Base-by-base conservation (phyloP, 208 protist genomes). In the Acanthamoeba culbertsoni region DNA sequence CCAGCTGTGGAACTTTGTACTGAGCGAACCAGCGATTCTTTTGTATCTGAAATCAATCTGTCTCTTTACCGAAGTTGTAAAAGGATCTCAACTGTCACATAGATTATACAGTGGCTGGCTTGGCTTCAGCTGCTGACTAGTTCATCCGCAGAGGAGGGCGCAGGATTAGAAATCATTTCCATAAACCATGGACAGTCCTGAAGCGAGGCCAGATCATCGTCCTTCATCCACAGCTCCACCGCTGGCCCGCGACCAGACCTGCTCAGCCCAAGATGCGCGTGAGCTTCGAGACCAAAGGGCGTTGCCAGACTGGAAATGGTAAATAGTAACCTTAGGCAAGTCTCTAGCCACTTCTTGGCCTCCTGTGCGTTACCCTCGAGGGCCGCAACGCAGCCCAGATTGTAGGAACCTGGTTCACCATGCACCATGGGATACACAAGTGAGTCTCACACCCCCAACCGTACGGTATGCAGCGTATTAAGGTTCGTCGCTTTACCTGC, bases 401-500 rank as follows among this genome's bases (percentile, higher is more conserved):
- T 89, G 79, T 89, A 89, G 18, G 79, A 42, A 31, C 51, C 79
- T 84, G 73, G n/a, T n/a, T n/a, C n/a, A n/a, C 28, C 73, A 46
- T 42, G 37, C 28, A 6, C 42, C 73, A 84, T 10, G 42, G 14
- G 12, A 55, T 10, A 84, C 37, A n/a, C n/a, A n/a, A n/a, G n/a
- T n/a, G n/a, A n/a, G n/a, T n/a, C n/a, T n/a, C n/a, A n/a, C n/a
- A n/a, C n/a, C n/a, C n/a, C n/a, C n/a, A n/a, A n/a, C n/a, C n/a
- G n/a, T n/a, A n/a, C n/a, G n/a, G n/a, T n/a, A n/a, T n/a, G n/a
- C n/a, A n/a, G n/a, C n/a, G n/a, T n/a, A n/a, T n/a, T n/a, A n/a
- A n/a, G n/a, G n/a, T n/a, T n/a, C n/a, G n/a, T n/a, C n/a, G n/a
- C n/a, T 31, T 55, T 84, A 84, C 73, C 73, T 8, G 48, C 33